phyloP scores from a whole-genome alignment of 108 stramenopile genomes.

The Conticribra weissflogii region DNA sequence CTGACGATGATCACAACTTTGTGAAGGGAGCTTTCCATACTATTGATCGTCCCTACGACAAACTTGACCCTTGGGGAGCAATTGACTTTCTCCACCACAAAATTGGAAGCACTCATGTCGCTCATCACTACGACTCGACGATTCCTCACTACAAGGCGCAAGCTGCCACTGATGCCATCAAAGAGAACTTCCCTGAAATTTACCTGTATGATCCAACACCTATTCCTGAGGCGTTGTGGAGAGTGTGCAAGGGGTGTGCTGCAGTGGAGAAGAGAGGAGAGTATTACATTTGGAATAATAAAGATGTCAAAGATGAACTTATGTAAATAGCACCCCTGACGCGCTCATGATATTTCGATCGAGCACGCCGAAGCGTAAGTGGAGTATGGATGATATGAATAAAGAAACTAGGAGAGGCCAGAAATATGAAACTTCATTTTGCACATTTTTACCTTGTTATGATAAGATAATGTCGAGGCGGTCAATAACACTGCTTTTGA shows the following conservation, averaged over 20 bases:
- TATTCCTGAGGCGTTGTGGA: constrained; percentile 85
- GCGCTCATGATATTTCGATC: not conserved
- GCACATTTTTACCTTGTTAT: too few relatives aligned
- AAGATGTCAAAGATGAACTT: constrained; percentile 59
- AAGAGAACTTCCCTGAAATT: constrained; percentile 79
- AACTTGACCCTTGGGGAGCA: constrained; percentile 83
- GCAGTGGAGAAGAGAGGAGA: constrained; percentile 78
- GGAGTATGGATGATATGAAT: not conserved
- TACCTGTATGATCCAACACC: constrained; percentile 89
- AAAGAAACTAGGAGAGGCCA: too few relatives aligned
- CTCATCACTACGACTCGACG: constrained; percentile 94
- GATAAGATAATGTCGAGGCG: too few relatives aligned
- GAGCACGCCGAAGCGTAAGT: not conserved
- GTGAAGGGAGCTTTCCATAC: constrained; percentile 96
- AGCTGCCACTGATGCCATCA: constrained; percentile 88
- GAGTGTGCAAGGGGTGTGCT: constrained; percentile 83
- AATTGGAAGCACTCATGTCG: constrained; percentile 97
- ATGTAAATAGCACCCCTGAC: constrained; percentile 5
- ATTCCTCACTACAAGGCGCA: constrained; percentile 91
- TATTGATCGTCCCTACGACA: constrained; percentile 95
- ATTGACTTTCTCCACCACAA: constrained; percentile 96
- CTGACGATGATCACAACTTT: constrained; percentile 90
- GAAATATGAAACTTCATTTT: too few relatives aligned
- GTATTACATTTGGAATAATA: constrained; percentile 80
- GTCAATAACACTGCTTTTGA: too few relatives aligned